Base-by-base conservation (phyloP, 805 yeast species). In the Peterozyma xylosa region DNA sequence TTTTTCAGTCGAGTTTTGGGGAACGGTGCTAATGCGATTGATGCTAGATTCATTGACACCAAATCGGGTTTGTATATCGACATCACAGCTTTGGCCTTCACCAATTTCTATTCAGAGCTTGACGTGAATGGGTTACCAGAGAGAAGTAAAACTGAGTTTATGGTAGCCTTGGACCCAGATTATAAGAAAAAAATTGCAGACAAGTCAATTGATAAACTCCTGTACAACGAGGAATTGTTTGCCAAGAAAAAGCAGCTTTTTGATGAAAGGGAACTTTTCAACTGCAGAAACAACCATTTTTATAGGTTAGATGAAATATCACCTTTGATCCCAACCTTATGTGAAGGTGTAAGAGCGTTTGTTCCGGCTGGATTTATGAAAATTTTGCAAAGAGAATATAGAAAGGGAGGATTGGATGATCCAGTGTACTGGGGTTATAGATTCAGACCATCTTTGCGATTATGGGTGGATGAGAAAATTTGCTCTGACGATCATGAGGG, bases 21-120 rank as follows among this genome's bases (percentile, higher is more conserved):
- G 1, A 74, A 71, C 47, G 82, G 80, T 0, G 52, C 60, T 18
- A 79, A 80, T 52, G 75, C 75, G 45, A 80, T 81, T 39, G 84
- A 80, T 60, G 88, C 82, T 0, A 59, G 89, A 42, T 76, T 82
- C 53, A 76, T 82, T 38, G 87, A 82, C 55, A 60, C 79, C 9
- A 75, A 73, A 46, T 71, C 82, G 3, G 89, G 88, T 0, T 57
- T 78, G 36, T 82, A 78, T 53, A 75, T 82, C 43, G 89, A 82
- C 54, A 74, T 82, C 34, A 82, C 89, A 0, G 86, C 76, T 0
- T 59, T 80, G 43, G 70, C 81, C 7, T 59, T 70, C 14, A 64
- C 74, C 16, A 60, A 54, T 42, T 51, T 49, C 27, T 42, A 40
- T 40, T 21, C 27, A 21, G 27, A 21, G 27, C 46, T 39, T 39